A percentile compares a stretch with the other conserved stretches of the same genome.
These are phyloP conservation scores for Asclepias syriaca DNA, from an alignment of 257 asterid genomes.

Conservation along the genomic window DNA sequence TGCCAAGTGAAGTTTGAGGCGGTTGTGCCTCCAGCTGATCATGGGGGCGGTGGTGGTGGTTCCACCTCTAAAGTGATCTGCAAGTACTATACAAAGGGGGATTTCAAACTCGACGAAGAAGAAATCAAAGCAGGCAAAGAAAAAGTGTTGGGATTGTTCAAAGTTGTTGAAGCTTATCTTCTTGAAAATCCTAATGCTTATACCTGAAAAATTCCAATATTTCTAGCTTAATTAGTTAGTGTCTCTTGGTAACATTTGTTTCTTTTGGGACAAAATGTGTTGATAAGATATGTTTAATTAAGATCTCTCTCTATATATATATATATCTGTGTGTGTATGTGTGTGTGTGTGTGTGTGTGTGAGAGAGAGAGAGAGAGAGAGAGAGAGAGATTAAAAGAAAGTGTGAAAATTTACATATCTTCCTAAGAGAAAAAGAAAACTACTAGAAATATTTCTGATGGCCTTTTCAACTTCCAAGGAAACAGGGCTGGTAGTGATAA, in stretches of 20 bases:
- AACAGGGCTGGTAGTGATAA: background rate
- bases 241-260: too few relatives aligned
- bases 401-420: too few relatives aligned
- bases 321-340: too few relatives aligned
- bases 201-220: background rate
- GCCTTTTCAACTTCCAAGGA: background rate
- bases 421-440: too few relatives aligned
- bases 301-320: too few relatives aligned
- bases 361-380: too few relatives aligned
- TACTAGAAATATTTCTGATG: too few relatives aligned
- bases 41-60: background rate
- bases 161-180: slow-evolving; percentile 3
- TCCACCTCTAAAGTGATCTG: slow-evolving; percentile 3
- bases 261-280: too few relatives aligned
- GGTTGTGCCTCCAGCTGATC: too few relatives aligned
- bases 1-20: slow-evolving; percentile 4
- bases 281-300: too few relatives aligned
- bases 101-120: slow-evolving; percentile 5
- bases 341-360: too few relatives aligned
- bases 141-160: background rate
- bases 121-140: slow-evolving; percentile 6
- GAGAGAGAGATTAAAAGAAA: too few relatives aligned
- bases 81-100: slow-evolving; percentile 1
- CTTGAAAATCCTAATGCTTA: slow-evolving; percentile 4
- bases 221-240: background rate